Conservation (phyloP, 108 stramenopile genomes). For the Nannochloropsis gaditana region DNA sequence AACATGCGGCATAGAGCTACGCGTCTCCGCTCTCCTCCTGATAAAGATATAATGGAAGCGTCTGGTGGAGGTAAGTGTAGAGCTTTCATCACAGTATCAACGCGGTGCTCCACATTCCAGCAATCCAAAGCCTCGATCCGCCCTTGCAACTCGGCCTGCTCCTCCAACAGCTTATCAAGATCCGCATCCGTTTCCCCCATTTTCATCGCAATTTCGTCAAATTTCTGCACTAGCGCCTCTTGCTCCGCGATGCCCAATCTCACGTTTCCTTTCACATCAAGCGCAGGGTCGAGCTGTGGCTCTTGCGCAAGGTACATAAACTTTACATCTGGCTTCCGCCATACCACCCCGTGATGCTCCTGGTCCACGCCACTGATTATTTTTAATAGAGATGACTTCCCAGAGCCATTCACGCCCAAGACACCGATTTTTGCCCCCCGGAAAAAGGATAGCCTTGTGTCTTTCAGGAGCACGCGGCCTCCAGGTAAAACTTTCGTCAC, state of each 20-base stretch:
- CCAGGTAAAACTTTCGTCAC: constrained; percentile 27
- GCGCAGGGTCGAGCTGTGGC: constrained; percentile 44
- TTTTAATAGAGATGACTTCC: constrained; percentile 51
- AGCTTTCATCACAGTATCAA: constrained; percentile 44
- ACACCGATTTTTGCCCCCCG: constrained; percentile 54
- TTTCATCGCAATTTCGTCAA: constrained; percentile 36
- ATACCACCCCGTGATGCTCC: constrained; percentile 48
- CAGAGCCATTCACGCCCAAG: constrained; percentile 52
- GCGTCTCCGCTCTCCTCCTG: constrained; percentile 42
- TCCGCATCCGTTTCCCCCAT: constrained; percentile 50
- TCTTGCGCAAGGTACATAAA: constrained; percentile 53
- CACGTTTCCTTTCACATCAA: constrained; percentile 44
- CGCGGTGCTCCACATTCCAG: constrained; percentile 49
- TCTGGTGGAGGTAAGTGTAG: constrained; percentile 41
- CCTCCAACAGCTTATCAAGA: constrained; percentile 39
- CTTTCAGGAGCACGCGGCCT: constrained; percentile 21
- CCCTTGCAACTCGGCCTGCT: constrained; percentile 47
- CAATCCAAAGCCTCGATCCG: constrained; percentile 48
- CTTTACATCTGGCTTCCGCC: constrained; percentile 35
- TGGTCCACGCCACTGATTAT: constrained; percentile 40
- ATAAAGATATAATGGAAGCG: constrained; percentile 28
- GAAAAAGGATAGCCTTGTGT: constrained; percentile 46
- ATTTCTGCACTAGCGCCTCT: constrained; percentile 37
- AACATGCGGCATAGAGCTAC: constrained; percentile 45
- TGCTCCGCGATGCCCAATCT: constrained; percentile 48